Evolutionary conservation across 768 basidiomycete species (phyloP), one percentile per base, ranked within the genome.

Genomic region (Tricholoma matsutake): DNA sequence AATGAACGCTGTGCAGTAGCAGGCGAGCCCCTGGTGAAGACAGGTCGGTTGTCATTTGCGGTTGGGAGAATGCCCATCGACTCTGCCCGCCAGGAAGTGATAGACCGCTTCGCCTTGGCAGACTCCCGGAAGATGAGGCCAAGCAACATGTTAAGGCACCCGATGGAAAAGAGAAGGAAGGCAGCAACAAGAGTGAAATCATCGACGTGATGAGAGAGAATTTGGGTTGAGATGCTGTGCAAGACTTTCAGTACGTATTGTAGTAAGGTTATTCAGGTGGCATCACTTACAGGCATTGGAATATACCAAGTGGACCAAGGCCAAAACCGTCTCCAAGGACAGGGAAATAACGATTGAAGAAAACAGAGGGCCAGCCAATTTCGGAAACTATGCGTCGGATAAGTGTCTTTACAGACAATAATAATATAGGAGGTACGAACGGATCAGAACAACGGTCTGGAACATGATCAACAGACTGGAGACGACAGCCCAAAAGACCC

Each of bases 331-430:
- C 79, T 16, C 95, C 94, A n/a, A 97, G 85, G 49, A 96, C 88
- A 31, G 95, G 95, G 77, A 96, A 89, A 78, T 85, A 95, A n/a
- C 84, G 84, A 65, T 89, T 85, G 74, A 96, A 96, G 79, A 94
- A 89, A 11, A 75, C 68, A 51, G 79, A 75, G 9, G 93, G 93
- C 87, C 92, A 90, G 67, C 87, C 84, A 68, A 89, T 60, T 73
- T 95, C 92, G 47, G 91, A 89, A 47, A 92, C 81, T 82, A 49
- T 7, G 52, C 16, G 25, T 9, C 16, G 31, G 10, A 45, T 58
- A 18, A 35, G 31, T 16, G 20, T 16, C 7, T 25, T 14, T 18
- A 20, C 22, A 57, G 39, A 47, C 14, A n/a, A 31, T 18, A 37
- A 53, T 20, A 47, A 13, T 1, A 56, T 41, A 10, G 35, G 22